Base-by-base conservation (phyloP, 2,329 filamentous ascomycete genomes). In the Chaetoscypha palmicola region DNA sequence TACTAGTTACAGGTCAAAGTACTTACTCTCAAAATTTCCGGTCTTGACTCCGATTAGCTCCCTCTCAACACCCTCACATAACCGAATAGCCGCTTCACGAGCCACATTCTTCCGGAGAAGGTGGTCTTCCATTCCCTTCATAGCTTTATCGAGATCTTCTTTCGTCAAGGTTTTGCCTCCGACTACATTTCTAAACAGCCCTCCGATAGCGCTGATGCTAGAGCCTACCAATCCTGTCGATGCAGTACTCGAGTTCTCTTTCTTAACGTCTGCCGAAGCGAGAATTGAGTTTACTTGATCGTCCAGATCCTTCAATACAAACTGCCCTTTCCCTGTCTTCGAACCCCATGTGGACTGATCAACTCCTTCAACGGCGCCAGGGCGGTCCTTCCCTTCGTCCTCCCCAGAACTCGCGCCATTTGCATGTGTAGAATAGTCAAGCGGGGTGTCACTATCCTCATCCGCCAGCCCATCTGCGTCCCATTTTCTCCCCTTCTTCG, bases 111-210 rank as follows among this genome's bases (percentile, higher is more conserved):
- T 98, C 67, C 84, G 82, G 47, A 98, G 68, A 5, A 98, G 72
- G 63, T 97, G 91, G 45, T 95, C 88, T 62, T 96, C 88, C 88
- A 98, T 96, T 23, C 84, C 86, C 66, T 91, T 92, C 69, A 98
- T 81, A 2, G 92, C 86, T 64, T 94, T 94, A 50, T 88, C 84
- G 17, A 98, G 74, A 59, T 97, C 91, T 52, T 85, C 79, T 63
- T 89, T 86, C 1, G 88, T 94, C 58, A 98, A 69, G 1, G 83
- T 87, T 71, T 96, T 96, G 51, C 94, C 92, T 43, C 92, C 92
- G 1, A 98, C 84, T 30, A 98, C 84, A 61, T 96, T 97, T 53
- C 88, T 81, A 71, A 98, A 95, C 45, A 97, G 77, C 14, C 88
- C 86, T 42, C 86, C 82, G 51, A 97, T 85, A 11, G 86, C 86